phyloP scores from a whole-genome alignment of 148 eudicot species.

The Limonium bicolor region DNA sequence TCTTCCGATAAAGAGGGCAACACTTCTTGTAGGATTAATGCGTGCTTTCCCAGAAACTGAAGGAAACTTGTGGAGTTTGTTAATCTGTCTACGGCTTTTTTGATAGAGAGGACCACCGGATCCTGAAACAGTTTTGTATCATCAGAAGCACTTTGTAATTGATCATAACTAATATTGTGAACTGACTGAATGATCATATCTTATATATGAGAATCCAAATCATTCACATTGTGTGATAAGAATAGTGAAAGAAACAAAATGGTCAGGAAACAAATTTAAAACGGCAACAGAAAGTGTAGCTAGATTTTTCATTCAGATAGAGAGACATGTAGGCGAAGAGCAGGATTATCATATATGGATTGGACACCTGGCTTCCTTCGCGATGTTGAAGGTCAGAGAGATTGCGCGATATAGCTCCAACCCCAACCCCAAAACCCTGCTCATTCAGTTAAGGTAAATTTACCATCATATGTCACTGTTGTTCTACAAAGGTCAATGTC shows the following conservation, averaged over 20 bases:
- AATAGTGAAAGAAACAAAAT: not conserved
- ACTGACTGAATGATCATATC: too few relatives aligned
- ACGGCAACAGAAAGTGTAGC: not conserved
- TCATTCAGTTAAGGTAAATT: not conserved
- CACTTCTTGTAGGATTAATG: constrained; percentile 41
- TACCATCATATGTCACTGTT: too few relatives aligned
- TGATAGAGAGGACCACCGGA: constrained; percentile 32
- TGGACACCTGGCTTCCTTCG: constrained; percentile 77
- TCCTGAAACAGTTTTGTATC: constrained; percentile 57
- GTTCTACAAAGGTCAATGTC: too few relatives aligned
- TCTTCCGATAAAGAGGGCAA: constrained; percentile 34
- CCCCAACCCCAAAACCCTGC: constrained; percentile 95
- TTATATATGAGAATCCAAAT: too few relatives aligned
- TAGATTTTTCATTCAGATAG: not conserved
- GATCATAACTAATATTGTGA: too few relatives aligned
- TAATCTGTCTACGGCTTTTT: constrained; percentile 38
- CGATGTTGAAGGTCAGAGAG: constrained; percentile 74
- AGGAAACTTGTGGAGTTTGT: constrained; percentile 43
- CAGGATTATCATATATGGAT: constrained; percentile 77
- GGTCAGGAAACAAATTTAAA: not conserved
- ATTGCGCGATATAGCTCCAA: constrained; percentile 87
- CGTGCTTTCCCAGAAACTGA: constrained; percentile 37
- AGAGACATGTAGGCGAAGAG: constrained; percentile 53
- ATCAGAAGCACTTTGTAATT: too few relatives aligned
- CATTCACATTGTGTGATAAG: too few relatives aligned